Conservation (phyloP, 2,329 filamentous ascomycete species). For the Ophiostoma tasmaniense region DNA sequence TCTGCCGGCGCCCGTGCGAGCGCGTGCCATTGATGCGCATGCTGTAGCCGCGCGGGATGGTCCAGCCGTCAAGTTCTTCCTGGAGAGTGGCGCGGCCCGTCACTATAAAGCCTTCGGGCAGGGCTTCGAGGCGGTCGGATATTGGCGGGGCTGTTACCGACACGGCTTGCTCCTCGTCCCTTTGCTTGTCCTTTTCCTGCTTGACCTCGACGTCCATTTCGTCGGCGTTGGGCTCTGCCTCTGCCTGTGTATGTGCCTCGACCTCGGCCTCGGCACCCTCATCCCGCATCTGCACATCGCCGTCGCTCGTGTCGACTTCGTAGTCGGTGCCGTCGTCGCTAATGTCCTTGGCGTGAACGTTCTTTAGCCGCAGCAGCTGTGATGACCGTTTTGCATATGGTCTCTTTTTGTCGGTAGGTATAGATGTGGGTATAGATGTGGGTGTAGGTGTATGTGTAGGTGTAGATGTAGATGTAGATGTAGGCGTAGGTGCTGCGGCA, state of each 20-base stretch:
- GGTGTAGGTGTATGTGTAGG: background rate
- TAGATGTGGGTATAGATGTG: background rate
- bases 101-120: conserved; percentile 30
- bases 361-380: background rate
- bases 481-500: background rate
- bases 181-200: background rate
- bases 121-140: conserved; percentile 25
- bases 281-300: background rate
- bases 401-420: background rate
- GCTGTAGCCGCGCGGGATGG: conserved; percentile 31
- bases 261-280: background rate
- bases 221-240: background rate
- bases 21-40: conserved; percentile 33
- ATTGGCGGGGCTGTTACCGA: background rate
- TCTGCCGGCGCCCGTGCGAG: conserved; percentile 29
- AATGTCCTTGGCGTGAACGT: background rate
- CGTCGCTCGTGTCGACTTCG: background rate
- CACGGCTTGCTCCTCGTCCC: background rate
- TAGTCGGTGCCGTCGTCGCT: background rate
- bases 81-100: conserved; percentile 29
- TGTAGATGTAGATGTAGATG: background rate
- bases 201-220: background rate
- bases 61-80: conserved; percentile 31
- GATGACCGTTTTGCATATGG: background rate
- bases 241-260: too few relatives aligned